Base-by-base conservation (phyloP, 768 basidiomycete genomes). In the Suillus occidentalis region DNA sequence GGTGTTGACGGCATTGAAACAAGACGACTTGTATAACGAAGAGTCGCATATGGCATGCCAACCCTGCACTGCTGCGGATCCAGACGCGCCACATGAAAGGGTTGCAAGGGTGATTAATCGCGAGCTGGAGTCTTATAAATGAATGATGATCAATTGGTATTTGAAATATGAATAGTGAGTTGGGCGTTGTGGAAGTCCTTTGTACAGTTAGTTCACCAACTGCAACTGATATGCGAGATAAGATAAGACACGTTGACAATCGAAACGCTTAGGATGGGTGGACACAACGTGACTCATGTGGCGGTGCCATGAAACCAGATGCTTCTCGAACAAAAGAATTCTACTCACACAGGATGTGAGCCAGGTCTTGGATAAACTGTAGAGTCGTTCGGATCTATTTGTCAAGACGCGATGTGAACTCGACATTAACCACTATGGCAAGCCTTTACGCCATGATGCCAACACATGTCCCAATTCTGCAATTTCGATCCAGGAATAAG, bases 151-250 rank as follows among this genome's bases (percentile, higher is more conserved):
- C 31, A 31, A 2, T 31, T 31, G 7, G 3, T 49, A 53, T 52
- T 52, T 52, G 25, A 52, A 52, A 52, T 53, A 10, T 10, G 4
- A 25, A 50, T 50, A 50, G 25, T 25, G 22, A 14, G 10, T 18
- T 34, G 18, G 31, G 53, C 53, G 31, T 16, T 28, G 16, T 34
- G 10, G 20, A 55, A 31, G 31, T 5, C 53, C 53, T 55, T 55
- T 34, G 34, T 10, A 34, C 20, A 20, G 53, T 55, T 55, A 55
- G 53, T 52, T 52, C 50, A 36, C n/a, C n/a, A n/a, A n/a, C n/a
- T n/a, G n/a, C n/a, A n/a, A n/a, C n/a, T n/a, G n/a, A n/a, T 57
- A 57, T 37, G 37, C 22, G 18, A 59, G 57, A 59, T 59, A 59
- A 59, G 57, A 59, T 59, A 59, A 59, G 57, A n/a, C n/a, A n/a